These are phyloP conservation scores for Venturia asperata DNA, from an alignment of 2,329 filamentous ascomycete genomes.

Conservation along the genomic window DNA sequence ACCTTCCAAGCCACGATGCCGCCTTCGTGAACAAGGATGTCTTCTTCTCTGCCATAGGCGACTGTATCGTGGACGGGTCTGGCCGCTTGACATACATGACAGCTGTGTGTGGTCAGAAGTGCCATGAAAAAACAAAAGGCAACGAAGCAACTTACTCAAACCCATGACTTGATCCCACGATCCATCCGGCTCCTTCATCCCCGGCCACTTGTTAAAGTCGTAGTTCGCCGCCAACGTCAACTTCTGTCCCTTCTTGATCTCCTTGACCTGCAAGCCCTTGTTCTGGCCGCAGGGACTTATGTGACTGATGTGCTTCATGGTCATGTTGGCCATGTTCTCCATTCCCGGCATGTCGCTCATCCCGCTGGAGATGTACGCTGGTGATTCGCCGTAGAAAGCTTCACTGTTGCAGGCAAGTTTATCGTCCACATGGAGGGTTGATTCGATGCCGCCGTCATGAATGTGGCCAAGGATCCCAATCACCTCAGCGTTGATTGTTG, in stretches of 20 bases:
- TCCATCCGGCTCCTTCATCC: conserved; percentile 15
- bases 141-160: background rate
- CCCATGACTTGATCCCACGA: conserved; percentile 18
- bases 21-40: too few species aligned
- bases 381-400: conserved; percentile 3
- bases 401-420: conserved; percentile 14
- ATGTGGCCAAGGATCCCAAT: conserved; percentile 15
- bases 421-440: conserved; percentile 7
- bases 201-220: conserved; percentile 16
- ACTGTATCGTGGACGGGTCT: background rate
- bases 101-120: background rate
- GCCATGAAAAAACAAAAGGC: background rate
- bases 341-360: background rate
- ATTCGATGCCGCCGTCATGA: conserved; percentile 15
- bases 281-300: conserved; percentile 4
- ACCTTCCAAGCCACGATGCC: too few species aligned
- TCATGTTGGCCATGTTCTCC: background rate
- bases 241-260: conserved; percentile 15
- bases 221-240: conserved; percentile 17
- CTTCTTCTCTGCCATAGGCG: too few species aligned
- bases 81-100: background rate
- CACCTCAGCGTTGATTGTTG: conserved; percentile 13
- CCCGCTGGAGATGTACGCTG: conserved; percentile 4
- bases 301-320: conserved; percentile 14
- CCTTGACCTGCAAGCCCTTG: background rate